These are phyloP conservation scores for Ramaria sp. DNA, from an alignment of 768 basidiomycete species.

Conservation along the genomic window DNA sequence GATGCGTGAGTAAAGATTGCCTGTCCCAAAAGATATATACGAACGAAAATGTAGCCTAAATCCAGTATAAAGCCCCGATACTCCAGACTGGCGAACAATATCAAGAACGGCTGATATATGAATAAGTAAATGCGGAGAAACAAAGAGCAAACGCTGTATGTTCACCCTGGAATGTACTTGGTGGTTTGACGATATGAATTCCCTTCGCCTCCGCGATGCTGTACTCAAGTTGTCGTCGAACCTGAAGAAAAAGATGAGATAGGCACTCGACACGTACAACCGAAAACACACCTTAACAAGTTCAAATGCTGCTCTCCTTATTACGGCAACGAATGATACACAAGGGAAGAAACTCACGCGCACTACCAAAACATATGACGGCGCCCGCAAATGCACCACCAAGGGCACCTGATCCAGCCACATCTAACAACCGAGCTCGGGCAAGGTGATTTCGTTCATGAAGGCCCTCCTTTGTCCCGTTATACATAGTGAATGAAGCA, in stretches of 20 bases:
- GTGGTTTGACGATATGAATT: slow-evolving; percentile 58
- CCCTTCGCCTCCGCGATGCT: slow-evolving; percentile 80
- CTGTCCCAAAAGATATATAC: slow-evolving; percentile 15
- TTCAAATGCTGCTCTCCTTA: slow-evolving; percentile 57
- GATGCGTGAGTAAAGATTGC: no score
- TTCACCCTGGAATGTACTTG: slow-evolving; percentile 49
- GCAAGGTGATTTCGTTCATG: slow-evolving; percentile 47
- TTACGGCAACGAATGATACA: not conserved
- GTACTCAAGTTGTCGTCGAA: slow-evolving; percentile 86
- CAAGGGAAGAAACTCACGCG: slow-evolving; percentile 48
- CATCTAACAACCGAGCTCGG: slow-evolving; percentile 52
- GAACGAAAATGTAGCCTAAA: slow-evolving; percentile 78
- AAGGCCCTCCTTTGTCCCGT: slow-evolving; percentile 68
- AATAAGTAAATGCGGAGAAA: not conserved
- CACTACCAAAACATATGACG: slow-evolving; percentile 79
- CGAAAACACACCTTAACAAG: slow-evolving; percentile 72
- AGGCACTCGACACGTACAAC: not conserved
- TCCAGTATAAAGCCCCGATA: slow-evolving; percentile 68
- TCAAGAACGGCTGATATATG: slow-evolving; percentile 54
- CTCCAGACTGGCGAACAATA: slow-evolving; percentile 55
- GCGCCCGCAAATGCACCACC: slow-evolving; percentile 86
- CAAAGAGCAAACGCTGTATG: not conserved
- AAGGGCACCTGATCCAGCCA: slow-evolving; percentile 66
- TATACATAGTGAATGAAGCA: slow-evolving; percentile 87
- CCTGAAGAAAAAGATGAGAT: slow-evolving; percentile 30